Conservation (phyloP, 257 asterid species). For the Solanum boliviense region DNA sequence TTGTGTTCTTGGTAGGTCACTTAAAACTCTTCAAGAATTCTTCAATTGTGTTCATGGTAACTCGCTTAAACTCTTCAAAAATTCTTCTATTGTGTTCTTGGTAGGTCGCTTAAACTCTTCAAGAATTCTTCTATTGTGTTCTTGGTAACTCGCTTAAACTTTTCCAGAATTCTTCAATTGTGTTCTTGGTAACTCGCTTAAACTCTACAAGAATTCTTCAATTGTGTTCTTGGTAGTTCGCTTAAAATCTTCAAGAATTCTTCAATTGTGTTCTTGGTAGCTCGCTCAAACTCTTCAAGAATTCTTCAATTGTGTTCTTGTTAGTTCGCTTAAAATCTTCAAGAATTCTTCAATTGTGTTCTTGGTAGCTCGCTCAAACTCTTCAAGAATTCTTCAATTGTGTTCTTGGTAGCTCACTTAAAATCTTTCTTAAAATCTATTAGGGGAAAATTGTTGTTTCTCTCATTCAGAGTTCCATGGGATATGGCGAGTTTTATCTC, state of each 20-base stretch:
- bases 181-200: too few relatives aligned
- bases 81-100: too few relatives aligned
- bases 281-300: not conserved
- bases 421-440: not conserved
- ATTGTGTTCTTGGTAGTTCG: too few relatives aligned
- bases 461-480: not conserved
- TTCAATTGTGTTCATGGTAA: too few relatives aligned
- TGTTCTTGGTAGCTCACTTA: not conserved
- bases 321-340: not conserved
- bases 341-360: not conserved
- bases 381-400: not conserved
- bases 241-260: not conserved
- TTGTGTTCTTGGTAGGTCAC: not conserved
- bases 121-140: too few relatives aligned
- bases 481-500: not conserved
- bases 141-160: too few relatives aligned
- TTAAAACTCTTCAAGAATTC: not conserved
- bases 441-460: not conserved
- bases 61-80: too few relatives aligned
- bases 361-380: not conserved
- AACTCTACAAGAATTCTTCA: too few relatives aligned
- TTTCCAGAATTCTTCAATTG: too few relatives aligned
- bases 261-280: not conserved
- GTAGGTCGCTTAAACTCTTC: too few relatives aligned
- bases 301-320: not conserved